Evolutionary conservation across 2,329 filamentous ascomycete genomes (phyloP).

Genomic region (Pyrenophora teres): DNA sequence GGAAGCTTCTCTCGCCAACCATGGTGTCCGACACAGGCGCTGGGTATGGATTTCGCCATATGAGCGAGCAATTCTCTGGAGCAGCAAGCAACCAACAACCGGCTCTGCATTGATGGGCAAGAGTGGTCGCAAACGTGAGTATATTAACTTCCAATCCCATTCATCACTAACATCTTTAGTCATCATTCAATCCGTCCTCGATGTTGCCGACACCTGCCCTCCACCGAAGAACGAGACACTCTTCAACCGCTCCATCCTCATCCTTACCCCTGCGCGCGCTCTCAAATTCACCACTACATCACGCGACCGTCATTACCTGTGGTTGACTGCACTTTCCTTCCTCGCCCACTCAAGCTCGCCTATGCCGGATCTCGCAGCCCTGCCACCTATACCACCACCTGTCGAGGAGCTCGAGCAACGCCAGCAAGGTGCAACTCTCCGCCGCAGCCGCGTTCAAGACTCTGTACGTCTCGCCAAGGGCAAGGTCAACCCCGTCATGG

Average conservation of each 20-base stretch:
- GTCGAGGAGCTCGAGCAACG: slow-evolving; percentile 45
- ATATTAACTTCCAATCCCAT: background rate
- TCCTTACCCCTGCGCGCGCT: slow-evolving; percentile 88
- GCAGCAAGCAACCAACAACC: slow-evolving; percentile 91
- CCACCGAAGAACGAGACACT: slow-evolving; percentile 72
- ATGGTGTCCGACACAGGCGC: slow-evolving; percentile 79
- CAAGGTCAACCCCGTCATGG: slow-evolving; percentile 50
- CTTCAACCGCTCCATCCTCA: slow-evolving; percentile 93
- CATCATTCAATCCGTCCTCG: slow-evolving; percentile 91
- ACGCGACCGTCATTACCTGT: slow-evolving; percentile 87
- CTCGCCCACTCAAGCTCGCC: slow-evolving; percentile 86
- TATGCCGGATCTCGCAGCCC: slow-evolving; percentile 69
- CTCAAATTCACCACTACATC: slow-evolving; percentile 90
- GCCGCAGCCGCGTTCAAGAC: slow-evolving; percentile 73
- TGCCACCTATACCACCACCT: slow-evolving; percentile 49
- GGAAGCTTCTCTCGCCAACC: slow-evolving; percentile 67
- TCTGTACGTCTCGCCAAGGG: slow-evolving; percentile 89
- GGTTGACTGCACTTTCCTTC: slow-evolving; percentile 94
- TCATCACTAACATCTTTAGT: slow-evolving; percentile 59
- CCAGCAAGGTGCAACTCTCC: slow-evolving; percentile 46
- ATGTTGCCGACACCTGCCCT: slow-evolving; percentile 93
- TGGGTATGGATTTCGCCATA: slow-evolving; percentile 99
- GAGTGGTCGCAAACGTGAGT: slow-evolving; percentile 89
- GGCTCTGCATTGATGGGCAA: slow-evolving; percentile 91
- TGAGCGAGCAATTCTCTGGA: slow-evolving; percentile 95